phyloP scores from a whole-genome alignment of 169 alveolate species.

The Eimeria acervulina region DNA sequence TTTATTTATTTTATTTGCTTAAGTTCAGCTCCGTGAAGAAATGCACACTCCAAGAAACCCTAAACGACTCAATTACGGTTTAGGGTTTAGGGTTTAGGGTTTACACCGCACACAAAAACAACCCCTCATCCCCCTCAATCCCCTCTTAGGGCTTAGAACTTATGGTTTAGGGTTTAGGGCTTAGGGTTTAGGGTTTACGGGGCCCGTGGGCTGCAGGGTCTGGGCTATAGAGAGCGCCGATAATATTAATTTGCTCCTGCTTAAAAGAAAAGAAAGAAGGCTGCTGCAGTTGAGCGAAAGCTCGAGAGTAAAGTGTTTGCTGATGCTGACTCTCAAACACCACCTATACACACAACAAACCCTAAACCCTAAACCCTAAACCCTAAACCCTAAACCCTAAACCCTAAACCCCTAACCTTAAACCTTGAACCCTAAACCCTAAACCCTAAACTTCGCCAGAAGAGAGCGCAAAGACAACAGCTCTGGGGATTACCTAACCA shows the following conservation, averaged over 20 bases:
- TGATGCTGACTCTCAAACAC: constrained; percentile 40
- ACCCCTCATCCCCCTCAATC: too few species aligned
- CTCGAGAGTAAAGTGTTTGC: neutral
- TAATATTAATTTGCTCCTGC: neutral
- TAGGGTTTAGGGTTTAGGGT: constrained; percentile 22
- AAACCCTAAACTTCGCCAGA: too few species aligned
- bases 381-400: neutral
- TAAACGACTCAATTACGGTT: neutral
- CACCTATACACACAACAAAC: neutral
- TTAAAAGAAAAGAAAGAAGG: neutral
- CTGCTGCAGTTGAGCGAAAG: neutral
- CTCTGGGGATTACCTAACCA: too few species aligned
- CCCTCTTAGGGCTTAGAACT: too few species aligned
- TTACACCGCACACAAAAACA: too few species aligned
- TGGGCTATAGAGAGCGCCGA: neutral
- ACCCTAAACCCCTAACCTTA: too few species aligned
- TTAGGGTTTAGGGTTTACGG: constrained; percentile 37
- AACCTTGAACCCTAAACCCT: too few species aligned
- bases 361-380: constrained; percentile 13
- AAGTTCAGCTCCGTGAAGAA: too few species aligned
- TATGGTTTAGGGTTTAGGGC: constrained; percentile 10
- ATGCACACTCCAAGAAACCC: too few species aligned
- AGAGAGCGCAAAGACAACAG: too few species aligned
- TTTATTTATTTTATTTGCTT: too few species aligned
- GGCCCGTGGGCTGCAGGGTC: constrained; percentile 47